phyloP scores from a whole-genome alignment of 2,329 filamentous ascomycete species.

The Aspergillus sp. region DNA sequence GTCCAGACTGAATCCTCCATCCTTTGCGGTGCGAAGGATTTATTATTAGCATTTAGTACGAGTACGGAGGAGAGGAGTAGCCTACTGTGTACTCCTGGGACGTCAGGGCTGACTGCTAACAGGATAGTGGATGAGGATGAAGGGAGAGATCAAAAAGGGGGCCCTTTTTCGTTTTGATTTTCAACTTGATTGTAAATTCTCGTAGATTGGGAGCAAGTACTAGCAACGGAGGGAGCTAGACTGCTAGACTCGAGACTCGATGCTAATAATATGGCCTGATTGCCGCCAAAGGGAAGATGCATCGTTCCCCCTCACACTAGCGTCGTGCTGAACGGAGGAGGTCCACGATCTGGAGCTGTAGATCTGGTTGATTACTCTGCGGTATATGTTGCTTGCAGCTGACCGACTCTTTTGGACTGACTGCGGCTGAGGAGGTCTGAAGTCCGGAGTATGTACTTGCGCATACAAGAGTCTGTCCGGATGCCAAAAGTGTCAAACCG shows the following conservation, averaged over 20 bases:
- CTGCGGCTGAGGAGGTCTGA: too few relatives aligned
- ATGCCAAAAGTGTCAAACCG: background rate
- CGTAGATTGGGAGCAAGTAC: too few relatives aligned
- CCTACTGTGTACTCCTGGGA: background rate
- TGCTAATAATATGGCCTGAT: background rate
- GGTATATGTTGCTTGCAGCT: conserved; percentile 1
- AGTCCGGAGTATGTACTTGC: too few relatives aligned
- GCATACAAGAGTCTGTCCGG: too few relatives aligned
- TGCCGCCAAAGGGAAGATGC: background rate
- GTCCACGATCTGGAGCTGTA: conserved; percentile 9
- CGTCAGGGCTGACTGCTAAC: too few relatives aligned
- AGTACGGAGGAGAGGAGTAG: too few relatives aligned
- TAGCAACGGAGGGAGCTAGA: too few relatives aligned
- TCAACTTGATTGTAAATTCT: too few relatives aligned
- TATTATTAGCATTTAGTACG: background rate
- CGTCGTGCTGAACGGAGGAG: background rate
- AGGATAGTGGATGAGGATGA: too few relatives aligned
- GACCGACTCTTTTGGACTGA: conserved; percentile 6
- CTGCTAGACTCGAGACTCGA: background rate
- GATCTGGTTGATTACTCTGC: background rate
- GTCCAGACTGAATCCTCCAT: background rate
- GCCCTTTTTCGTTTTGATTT: too few relatives aligned
- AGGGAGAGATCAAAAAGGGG: too few relatives aligned
- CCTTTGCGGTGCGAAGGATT: background rate
- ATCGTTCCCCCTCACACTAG: background rate